Evolutionary conservation across 176 grass and related monocot genomes (phyloP).

Genomic region (Oryza australiensis): DNA sequence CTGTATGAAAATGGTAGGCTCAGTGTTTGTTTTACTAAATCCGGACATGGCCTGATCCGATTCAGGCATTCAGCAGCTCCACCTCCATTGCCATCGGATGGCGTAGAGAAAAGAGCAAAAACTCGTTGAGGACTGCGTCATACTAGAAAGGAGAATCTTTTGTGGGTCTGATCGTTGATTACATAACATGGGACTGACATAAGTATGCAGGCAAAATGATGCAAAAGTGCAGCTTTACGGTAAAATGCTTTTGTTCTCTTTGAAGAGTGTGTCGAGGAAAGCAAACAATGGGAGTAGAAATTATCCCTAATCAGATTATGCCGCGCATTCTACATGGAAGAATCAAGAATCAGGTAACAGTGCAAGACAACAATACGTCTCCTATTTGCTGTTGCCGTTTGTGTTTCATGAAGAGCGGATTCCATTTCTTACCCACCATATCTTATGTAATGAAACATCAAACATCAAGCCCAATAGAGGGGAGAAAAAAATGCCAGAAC

Average conservation of each 20-base stretch:
- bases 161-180: not conserved
- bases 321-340: not conserved
- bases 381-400: not conserved
- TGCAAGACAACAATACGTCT: not conserved
- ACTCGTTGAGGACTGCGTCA: not conserved
- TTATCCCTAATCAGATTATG: not conserved
- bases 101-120: not conserved
- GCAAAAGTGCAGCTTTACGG: not conserved
- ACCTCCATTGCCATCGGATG: not conserved
- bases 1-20: constrained; percentile 11
- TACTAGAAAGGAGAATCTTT: not conserved
- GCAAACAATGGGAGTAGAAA: not conserved
- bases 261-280: not conserved
- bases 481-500: not conserved
- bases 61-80: not conserved
- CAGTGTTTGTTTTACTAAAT: constrained; percentile 9
- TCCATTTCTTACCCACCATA: not conserved
- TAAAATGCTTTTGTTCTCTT: not conserved
- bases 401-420: not conserved
- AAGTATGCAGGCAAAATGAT: not conserved
- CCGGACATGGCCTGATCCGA: not conserved
- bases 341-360: not conserved
- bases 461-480: not conserved
- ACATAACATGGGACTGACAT: not conserved
- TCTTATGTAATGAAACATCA: not conserved